Base-by-base conservation (phyloP, 768 basidiomycete species). In the Lepiota subincarnata region DNA sequence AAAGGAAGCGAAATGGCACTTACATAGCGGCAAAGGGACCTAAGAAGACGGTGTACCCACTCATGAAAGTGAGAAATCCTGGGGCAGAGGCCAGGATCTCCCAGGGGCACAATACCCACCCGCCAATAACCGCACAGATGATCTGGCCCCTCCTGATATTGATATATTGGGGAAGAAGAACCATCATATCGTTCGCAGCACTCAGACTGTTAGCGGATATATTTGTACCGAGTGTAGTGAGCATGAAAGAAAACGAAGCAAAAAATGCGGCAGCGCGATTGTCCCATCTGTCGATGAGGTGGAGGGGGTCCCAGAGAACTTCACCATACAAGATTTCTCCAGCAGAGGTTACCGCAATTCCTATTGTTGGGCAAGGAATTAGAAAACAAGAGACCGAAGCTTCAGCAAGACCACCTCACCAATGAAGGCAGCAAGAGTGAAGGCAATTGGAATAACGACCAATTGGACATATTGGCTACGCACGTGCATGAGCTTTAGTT, bases 231-330 rank as follows among this genome's bases (percentile, higher is more conserved):
- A 92, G 74, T 0, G 84, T 89, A 5, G 88, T 82, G 24, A 93
- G 69, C 35, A 78, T 73, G 63, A 92, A 92, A 35, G 82, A 78
- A 64, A 90, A 83, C 0, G 87, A 76, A 5, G 83, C 83, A 62
- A 95, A 94, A 74, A 95, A 95, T 6, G 86, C 83, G 0, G 87
- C 89, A 0, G 89, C 84, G 31, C 93, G 84, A 66, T 89, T 93
- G 59, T 88, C 81, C 91, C 91, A 94, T 31, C 73, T 74, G 64
- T 88, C 81, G 60, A 92, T 87, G 57, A 93, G 79, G 49, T 70
- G 70, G 2, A 87, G 75, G 0, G 90, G 91, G 62, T 93, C 86
- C 92, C 92, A 87, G 8, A 78, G 64, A 5, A 74, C 59, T 50
- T 70, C 66, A 10, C 86, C 89, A 60, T 92, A 93, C 13, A 92